Evolutionary conservation across 208 protist species (phyloP).

Genomic region (Vickermania spadyakhi): DNA sequence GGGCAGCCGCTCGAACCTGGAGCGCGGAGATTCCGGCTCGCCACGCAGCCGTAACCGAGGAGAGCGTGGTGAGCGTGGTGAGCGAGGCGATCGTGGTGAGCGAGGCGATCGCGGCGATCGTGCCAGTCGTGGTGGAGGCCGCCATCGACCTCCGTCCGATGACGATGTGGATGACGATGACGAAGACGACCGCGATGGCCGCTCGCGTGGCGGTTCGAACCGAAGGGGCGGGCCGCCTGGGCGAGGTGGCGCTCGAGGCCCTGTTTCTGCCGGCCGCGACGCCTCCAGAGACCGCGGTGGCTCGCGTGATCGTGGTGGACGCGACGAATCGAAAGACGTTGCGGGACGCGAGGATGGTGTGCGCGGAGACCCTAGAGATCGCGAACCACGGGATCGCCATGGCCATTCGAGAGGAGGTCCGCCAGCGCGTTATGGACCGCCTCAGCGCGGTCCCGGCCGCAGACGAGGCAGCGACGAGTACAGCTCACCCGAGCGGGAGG

Average conservation of each 20-base stretch:
- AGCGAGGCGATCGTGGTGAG: neutral
- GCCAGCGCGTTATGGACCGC: neutral
- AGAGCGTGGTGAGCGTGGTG: neutral
- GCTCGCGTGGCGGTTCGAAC: neutral
- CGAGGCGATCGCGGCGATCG: neutral
- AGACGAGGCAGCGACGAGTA: neutral
- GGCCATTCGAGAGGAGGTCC: neutral
- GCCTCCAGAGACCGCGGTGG: neutral
- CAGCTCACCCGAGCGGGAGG: no score
- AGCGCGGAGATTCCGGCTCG: neutral
- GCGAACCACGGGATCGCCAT: no score
- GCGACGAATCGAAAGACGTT: no score
- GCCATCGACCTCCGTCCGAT: neutral
- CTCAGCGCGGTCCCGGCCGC: slow-evolving; percentile 1
- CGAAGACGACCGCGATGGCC: neutral
- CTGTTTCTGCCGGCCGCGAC: no score
- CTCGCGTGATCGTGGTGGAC: neutral
- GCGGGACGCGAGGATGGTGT: neutral
- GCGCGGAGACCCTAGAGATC: neutral
- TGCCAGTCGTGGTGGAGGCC: neutral
- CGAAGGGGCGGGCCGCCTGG: no score
- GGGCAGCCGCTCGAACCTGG: neutral
- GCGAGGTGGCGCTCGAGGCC: no score
- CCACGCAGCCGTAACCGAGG: neutral
- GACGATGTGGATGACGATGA: neutral